Evolutionary conservation across 139 green algal genomes (phyloP).

Genomic region (Tetraselmis chui): DNA sequence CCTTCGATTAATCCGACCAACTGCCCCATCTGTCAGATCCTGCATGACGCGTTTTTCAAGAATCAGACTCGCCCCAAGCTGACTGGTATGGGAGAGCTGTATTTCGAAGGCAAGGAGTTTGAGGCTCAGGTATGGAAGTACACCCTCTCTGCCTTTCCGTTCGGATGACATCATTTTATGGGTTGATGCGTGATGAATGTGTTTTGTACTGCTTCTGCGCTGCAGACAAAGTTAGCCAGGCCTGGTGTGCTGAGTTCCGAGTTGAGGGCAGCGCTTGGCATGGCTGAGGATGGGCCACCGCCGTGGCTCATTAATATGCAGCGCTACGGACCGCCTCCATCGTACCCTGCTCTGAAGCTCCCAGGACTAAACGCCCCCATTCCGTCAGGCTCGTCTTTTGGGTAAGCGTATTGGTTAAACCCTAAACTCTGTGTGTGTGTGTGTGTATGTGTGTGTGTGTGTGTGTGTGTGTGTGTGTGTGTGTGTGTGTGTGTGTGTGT

Average conservation of each 20-base stretch:
- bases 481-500: no score
- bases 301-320: constrained; percentile 94
- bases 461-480: no score
- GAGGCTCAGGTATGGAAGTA: constrained; percentile 25
- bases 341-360: constrained; percentile 75
- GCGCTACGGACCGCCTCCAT: constrained; percentile 92
- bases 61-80: constrained; percentile 92
- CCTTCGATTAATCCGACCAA: constrained; percentile 1
- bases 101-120: constrained; percentile 91
- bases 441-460: no score
- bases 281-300: constrained; percentile 70
- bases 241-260: constrained; percentile 60
- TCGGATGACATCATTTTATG: no score
- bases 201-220: background rate
- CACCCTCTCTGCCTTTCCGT: no score
- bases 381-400: constrained; percentile 71
- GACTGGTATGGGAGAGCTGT: constrained; percentile 79
- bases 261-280: constrained; percentile 78
- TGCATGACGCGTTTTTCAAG: constrained; percentile 99
- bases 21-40: constrained; percentile 29
- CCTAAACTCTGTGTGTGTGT: no score
- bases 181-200: background rate
- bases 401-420: no score
- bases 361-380: constrained; percentile 93
- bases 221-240: constrained; percentile 38